Evolutionary conservation across 108 stramenopile genomes (phyloP).

Genomic region (Aurantiochytrium sp.): DNA sequence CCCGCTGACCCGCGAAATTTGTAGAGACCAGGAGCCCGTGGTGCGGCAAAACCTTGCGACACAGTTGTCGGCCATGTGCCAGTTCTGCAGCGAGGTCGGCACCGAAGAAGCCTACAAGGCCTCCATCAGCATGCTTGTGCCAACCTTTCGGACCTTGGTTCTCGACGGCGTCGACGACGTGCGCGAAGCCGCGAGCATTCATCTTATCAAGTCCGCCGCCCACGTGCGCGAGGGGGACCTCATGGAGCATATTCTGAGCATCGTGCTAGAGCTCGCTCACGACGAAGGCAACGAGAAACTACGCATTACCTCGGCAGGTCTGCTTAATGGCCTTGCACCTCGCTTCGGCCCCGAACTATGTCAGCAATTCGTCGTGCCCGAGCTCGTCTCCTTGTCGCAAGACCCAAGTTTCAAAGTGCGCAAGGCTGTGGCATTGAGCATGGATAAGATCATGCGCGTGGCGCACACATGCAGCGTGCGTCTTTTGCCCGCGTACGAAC

Average conservation of each 20-base stretch:
- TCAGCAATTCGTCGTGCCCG: slow-evolving; percentile 39
- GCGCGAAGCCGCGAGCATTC: slow-evolving; percentile 32
- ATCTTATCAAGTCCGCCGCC: slow-evolving; percentile 29
- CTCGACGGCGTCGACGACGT: slow-evolving; percentile 39
- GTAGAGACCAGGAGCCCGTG: slow-evolving; percentile 65
- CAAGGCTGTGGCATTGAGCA: slow-evolving; percentile 73
- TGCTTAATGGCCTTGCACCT: slow-evolving; percentile 41
- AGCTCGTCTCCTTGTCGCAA: slow-evolving; percentile 69
- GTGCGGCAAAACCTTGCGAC: slow-evolving; percentile 79
- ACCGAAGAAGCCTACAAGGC: slow-evolving; percentile 1
- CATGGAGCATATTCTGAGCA: slow-evolving; percentile 52
- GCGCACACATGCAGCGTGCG: slow-evolving; percentile 60
- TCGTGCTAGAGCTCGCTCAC: slow-evolving; percentile 55
- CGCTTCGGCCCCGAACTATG: slow-evolving; percentile 26
- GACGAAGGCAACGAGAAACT: slow-evolving; percentile 69
- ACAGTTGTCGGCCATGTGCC: slow-evolving; percentile 59
- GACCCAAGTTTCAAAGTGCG: slow-evolving; percentile 90
- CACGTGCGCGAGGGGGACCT: slow-evolving; percentile 37
- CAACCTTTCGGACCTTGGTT: slow-evolving; percentile 28
- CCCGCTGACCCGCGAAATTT: background rate
- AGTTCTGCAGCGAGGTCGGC: background rate
- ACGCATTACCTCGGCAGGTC: slow-evolving; percentile 79
- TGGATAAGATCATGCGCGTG: slow-evolving; percentile 75
- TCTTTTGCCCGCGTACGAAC: slow-evolving; percentile 79
- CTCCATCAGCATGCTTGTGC: slow-evolving; percentile 32